A percentile compares a stretch with the other conserved stretches of the same genome.
phyloP scores from a whole-genome alignment of 371 early-diverging fungal genomes.

The Amoeboaphelidium protococcarum region DNA sequence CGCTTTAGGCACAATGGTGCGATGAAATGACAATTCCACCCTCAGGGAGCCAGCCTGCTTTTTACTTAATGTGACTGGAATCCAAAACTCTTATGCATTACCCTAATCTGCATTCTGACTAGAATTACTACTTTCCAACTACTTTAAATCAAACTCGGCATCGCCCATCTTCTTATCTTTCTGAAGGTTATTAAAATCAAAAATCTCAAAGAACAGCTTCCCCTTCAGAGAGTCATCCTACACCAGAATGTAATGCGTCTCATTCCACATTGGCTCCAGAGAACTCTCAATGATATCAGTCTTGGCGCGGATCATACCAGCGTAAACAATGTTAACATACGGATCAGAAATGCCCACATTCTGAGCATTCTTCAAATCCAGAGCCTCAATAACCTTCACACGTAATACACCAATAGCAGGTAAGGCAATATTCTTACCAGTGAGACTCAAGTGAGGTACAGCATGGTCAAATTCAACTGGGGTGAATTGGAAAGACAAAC shows the following conservation, averaged over 20 bases:
- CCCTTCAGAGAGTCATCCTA: conserved; percentile 24
- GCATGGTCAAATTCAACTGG: not conserved
- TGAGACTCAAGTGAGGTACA: conserved; percentile 15
- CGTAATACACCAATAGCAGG: conserved; percentile 16
- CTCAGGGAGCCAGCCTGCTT: not conserved
- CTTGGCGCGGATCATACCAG: conserved; percentile 9
- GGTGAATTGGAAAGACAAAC: not conserved
- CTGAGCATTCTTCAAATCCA: conserved; percentile 19
- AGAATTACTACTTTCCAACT: not conserved
- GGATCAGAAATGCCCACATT: conserved; percentile 11
- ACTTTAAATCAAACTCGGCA: not conserved
- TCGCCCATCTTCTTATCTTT: conserved; percentile 37
- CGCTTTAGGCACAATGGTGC: not conserved
- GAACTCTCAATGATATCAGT: conserved; percentile 38
- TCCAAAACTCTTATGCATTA: not conserved
- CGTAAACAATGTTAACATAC: not conserved
- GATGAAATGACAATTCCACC: not conserved
- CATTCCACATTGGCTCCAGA: conserved; percentile 63
- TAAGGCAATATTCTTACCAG: conserved; percentile 20
- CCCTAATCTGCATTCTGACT: not conserved
- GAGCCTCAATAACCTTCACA: conserved; percentile 11
- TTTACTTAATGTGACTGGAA: not conserved
- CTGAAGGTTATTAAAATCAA: conserved; percentile 28
- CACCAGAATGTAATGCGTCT: conserved; percentile 37
- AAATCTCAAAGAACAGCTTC: conserved; percentile 34